Conservation (phyloP, 208 protist species). For the Trichomonas vaginalis region DNA sequence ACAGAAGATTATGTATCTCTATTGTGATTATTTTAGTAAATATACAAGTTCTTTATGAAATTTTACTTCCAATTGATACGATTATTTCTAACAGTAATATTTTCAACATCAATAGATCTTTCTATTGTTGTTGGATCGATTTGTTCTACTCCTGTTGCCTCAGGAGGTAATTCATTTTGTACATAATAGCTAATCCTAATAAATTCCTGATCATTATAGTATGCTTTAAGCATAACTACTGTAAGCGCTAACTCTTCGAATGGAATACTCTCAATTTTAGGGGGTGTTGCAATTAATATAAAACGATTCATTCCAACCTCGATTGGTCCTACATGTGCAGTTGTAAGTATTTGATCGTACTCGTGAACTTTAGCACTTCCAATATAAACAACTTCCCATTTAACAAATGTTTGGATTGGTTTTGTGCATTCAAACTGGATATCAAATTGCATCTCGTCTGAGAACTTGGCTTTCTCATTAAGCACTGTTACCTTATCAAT, state of each 20-base stretch:
- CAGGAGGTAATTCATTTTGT: neutral
- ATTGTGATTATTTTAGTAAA: too few species aligned
- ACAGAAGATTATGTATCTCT: too few species aligned
- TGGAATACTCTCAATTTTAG: neutral
- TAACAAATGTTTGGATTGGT: neutral
- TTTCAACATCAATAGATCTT: neutral
- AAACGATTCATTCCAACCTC: neutral
- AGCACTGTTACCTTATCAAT: neutral
- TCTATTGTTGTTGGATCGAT: neutral
- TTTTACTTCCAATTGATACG: neutral
- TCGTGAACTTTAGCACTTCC: neutral
- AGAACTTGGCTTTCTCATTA: neutral
- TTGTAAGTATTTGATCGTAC: neutral
- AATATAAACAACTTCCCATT: constrained; percentile 12
- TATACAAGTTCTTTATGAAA: too few species aligned
- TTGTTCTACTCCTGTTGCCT: neutral
- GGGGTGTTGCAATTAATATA: neutral
- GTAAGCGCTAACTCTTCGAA: neutral
- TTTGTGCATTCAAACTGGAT: neutral
- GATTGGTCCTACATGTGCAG: neutral
- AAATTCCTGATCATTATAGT: constrained; percentile 16
- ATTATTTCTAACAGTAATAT: neutral
- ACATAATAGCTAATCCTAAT: constrained; percentile 23
- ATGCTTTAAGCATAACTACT: neutral
- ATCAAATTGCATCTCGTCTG: neutral